These are phyloP conservation scores for Syzygium syzygioides DNA, from an alignment of 441 rosid genomes.

Conservation along the genomic window DNA sequence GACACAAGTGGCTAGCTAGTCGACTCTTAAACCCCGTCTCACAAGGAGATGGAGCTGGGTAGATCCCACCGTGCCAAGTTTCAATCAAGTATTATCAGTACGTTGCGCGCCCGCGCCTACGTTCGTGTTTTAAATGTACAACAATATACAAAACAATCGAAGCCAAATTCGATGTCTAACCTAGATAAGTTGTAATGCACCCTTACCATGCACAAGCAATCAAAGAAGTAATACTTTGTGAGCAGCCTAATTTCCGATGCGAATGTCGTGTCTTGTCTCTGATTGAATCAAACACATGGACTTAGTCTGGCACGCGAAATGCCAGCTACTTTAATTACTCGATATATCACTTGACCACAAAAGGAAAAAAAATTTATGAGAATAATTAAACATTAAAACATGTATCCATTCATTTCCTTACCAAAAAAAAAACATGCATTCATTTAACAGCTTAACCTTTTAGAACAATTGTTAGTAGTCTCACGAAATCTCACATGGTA, in stretches of 20 bases:
- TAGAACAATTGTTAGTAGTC: too few relatives aligned
- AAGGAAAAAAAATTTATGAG: not conserved
- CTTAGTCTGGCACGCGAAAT: not conserved
- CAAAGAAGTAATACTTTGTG: not conserved
- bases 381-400: too few relatives aligned
- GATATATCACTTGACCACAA: not conserved
- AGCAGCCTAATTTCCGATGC: not conserved
- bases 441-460: too few relatives aligned
- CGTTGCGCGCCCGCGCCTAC: accelerated
- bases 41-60: not conserved
- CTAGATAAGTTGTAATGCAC: not conserved
- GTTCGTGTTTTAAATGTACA: not conserved
- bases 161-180: not conserved
- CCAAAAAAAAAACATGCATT: too few relatives aligned
- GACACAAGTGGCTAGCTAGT: too few relatives aligned
- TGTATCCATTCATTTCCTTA: too few relatives aligned
- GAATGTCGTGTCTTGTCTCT: not conserved
- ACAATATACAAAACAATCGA: not conserved
- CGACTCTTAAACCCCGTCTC: not conserved
- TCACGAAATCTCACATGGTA: too few relatives aligned
- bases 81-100: not conserved
- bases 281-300: not conserved
- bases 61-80: not conserved
- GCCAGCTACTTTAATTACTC: not conserved
- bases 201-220: not conserved